These are phyloP conservation scores for Hansfordia pulvinata DNA, from an alignment of 2,329 filamentous ascomycete genomes.

Conservation along the genomic window DNA sequence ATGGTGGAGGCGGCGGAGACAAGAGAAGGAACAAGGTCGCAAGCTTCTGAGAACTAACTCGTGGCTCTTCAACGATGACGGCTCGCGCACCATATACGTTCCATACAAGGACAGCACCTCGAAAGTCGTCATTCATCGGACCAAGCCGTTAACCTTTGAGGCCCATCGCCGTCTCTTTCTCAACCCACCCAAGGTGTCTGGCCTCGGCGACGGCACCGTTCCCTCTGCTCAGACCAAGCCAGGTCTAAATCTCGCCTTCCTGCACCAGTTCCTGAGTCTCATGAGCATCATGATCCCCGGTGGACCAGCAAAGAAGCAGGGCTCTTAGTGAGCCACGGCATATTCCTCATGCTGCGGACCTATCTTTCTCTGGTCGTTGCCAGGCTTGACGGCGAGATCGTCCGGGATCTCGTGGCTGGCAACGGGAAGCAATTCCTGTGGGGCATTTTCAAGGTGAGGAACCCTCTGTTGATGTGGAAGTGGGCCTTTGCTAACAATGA, in stretches of 20 bases:
- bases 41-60: slow-evolving; percentile 83
- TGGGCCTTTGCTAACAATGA: slow-evolving; percentile 5
- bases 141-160: slow-evolving; percentile 89
- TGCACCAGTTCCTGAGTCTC: slow-evolving; percentile 92
- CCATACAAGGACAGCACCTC: slow-evolving; percentile 79
- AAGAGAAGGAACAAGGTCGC: slow-evolving; percentile 70
- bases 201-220: slow-evolving; percentile 59
- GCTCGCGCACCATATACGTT: slow-evolving; percentile 87
- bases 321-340: slow-evolving; percentile 72
- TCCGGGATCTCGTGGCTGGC: slow-evolving; percentile 88
- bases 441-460: slow-evolving; percentile 64
- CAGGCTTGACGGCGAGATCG: slow-evolving; percentile 86
- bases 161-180: slow-evolving; percentile 88
- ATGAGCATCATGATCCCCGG: slow-evolving; percentile 93
- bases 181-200: slow-evolving; percentile 74
- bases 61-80: slow-evolving; percentile 86
- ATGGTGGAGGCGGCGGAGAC: slow-evolving; percentile 59
- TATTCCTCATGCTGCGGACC: slow-evolving; percentile 82
- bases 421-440: slow-evolving; percentile 79
- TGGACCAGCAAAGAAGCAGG: slow-evolving; percentile 95
- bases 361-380: slow-evolving; percentile 92
- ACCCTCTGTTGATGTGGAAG: background rate
- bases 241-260: slow-evolving; percentile 84
- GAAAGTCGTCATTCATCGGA: slow-evolving; percentile 82
- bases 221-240: slow-evolving; percentile 86